Percentiles rank a stretch among this genome's conserved stretches.
Conservation (phyloP, 148 eudicot genomes). For the Cornus florida region DNA sequence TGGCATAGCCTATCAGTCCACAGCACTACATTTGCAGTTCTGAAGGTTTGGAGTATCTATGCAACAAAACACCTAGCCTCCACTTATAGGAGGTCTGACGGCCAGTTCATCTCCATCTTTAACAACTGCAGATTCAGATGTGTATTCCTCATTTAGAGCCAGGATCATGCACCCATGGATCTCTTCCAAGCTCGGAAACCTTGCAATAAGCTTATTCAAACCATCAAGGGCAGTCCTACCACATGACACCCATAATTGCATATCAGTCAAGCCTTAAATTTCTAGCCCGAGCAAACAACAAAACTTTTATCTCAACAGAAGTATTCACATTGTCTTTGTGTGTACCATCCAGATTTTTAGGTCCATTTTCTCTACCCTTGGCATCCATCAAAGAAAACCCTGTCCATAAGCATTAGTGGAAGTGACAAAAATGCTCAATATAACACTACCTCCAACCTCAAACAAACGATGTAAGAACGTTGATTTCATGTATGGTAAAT, state of each 20-base stretch:
- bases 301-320: slow-evolving; percentile 56
- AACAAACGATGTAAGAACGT: background rate
- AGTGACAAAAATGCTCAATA: background rate
- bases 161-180: slow-evolving; percentile 76
- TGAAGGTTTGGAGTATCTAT: background rate
- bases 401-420: background rate
- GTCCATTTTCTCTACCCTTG: slow-evolving; percentile 25
- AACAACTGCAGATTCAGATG: slow-evolving; percentile 53
- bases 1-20: too few relatives aligned
- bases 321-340: slow-evolving; percentile 20
- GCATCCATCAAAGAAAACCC: slow-evolving; percentile 13
- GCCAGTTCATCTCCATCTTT: slow-evolving; percentile 81
- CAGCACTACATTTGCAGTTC: background rate
- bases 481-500: background rate
- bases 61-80: slow-evolving; percentile 45
- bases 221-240: slow-evolving; percentile 82
- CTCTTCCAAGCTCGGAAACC: slow-evolving; percentile 71
- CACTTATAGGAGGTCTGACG: slow-evolving; percentile 92
- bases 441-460: too few relatives aligned
- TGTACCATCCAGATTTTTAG: slow-evolving; percentile 14
- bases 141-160: slow-evolving; percentile 90
- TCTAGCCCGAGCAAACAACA: slow-evolving; percentile 94
- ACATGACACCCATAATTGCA: slow-evolving; percentile 55
- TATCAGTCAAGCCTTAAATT: slow-evolving; percentile 74
- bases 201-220: slow-evolving; percentile 50